Conservation (phyloP, 176 grass and related monocot genomes). For the Elaeis guineensis region DNA sequence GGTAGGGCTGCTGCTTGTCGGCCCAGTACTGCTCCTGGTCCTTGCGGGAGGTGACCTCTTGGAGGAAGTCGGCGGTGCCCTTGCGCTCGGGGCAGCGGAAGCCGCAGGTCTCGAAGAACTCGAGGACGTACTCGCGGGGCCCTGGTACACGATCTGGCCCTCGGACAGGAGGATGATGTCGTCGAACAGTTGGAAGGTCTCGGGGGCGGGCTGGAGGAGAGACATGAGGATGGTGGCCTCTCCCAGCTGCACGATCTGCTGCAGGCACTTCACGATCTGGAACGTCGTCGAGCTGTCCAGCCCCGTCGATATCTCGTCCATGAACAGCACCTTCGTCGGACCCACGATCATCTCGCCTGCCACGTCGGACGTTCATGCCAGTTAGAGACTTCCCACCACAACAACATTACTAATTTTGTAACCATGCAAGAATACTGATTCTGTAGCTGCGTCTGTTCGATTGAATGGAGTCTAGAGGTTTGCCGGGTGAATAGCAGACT, state of each 20-base stretch:
- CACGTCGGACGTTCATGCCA: too few species aligned
- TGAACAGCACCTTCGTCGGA: slow-evolving; percentile 90
- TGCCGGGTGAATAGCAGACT: too few species aligned
- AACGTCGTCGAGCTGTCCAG: slow-evolving; percentile 93
- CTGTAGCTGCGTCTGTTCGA: too few species aligned
- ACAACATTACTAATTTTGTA: too few species aligned
- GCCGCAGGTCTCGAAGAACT: slow-evolving; percentile 72
- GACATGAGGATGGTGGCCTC: slow-evolving; percentile 99
- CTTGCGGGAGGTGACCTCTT: slow-evolving; percentile 97
- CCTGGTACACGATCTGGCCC: slow-evolving; percentile 97
- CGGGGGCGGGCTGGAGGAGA: slow-evolving; percentile 96
- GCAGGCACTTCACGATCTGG: slow-evolving; percentile 93
- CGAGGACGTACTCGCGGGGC: slow-evolving; percentile 59
- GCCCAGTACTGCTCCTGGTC: slow-evolving; percentile 98
- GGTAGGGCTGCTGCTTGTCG: slow-evolving; percentile 55
- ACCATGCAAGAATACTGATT: too few species aligned
- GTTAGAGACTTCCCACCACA: too few species aligned
- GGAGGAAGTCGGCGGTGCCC: slow-evolving; percentile 97
- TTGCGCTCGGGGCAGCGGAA: slow-evolving; percentile 83
- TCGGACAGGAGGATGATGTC: slow-evolving; percentile 90
- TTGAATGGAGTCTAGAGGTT: too few species aligned
- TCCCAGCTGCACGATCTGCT: slow-evolving; percentile 94
- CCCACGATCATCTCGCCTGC: slow-evolving; percentile 99
- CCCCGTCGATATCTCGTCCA: slow-evolving; percentile 99
- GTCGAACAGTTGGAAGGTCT: slow-evolving; percentile 93